A percentile compares a stretch with the other conserved stretches of the same genome.
Conservation (phyloP, 495 filamentous ascomycete species). For the Aspergillus affinis region DNA sequence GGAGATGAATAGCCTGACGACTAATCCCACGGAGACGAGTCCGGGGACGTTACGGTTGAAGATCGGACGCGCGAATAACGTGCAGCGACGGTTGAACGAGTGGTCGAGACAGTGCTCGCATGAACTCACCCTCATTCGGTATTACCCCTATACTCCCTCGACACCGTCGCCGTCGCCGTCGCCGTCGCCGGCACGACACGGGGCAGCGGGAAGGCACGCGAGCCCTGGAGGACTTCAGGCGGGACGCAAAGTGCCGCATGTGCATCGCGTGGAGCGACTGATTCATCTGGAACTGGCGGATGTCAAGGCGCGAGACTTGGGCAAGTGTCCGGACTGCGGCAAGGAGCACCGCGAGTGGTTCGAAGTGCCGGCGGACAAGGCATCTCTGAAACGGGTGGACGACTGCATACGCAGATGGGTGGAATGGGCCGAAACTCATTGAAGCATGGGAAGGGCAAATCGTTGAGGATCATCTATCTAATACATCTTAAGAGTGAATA, state of each 20-base stretch:
- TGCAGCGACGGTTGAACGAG: slow-evolving; percentile 86
- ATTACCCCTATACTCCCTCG: slow-evolving; percentile 81
- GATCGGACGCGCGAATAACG: slow-evolving; percentile 87
- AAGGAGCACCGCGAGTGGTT: slow-evolving; percentile 96
- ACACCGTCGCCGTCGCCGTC: slow-evolving; percentile 27
- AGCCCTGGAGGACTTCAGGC: slow-evolving; percentile 27
- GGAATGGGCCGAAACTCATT: slow-evolving; percentile 62
- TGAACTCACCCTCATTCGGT: slow-evolving; percentile 80
- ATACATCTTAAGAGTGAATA: not conserved
- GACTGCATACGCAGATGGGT: slow-evolving; percentile 85
- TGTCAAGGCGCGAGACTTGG: slow-evolving; percentile 63
- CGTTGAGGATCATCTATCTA: too few species aligned
- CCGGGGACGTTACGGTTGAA: slow-evolving; percentile 72
- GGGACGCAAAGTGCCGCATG: slow-evolving; percentile 76
- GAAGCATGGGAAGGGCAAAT: not conserved
- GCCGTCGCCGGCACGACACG: slow-evolving; percentile 4
- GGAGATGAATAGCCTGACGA: slow-evolving; percentile 48
- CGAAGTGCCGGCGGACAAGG: slow-evolving; percentile 73
- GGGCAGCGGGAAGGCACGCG: not conserved
- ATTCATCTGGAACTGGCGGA: slow-evolving; percentile 87
- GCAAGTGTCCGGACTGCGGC: slow-evolving; percentile 75
- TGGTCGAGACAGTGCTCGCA: slow-evolving; percentile 93
- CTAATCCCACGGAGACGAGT: slow-evolving; percentile 27
- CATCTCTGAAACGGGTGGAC: slow-evolving; percentile 74
- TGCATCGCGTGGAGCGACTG: slow-evolving; percentile 83